Evolutionary conservation across 805 yeast species (phyloP).

Genomic region (Wickerhamomyces sydowiorum): DNA sequence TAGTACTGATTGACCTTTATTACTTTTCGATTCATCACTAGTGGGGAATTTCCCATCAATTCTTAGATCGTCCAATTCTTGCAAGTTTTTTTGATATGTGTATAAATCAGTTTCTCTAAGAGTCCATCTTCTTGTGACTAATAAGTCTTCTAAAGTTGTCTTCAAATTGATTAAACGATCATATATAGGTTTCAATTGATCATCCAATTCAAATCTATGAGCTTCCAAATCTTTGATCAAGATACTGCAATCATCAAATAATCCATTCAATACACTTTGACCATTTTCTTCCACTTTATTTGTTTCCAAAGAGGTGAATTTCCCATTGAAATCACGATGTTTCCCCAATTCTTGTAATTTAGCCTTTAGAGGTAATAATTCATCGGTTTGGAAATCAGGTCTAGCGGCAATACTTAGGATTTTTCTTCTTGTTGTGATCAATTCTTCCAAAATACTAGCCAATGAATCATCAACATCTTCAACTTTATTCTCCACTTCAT

Average conservation of each 20-base stretch:
- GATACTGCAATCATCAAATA: conserved; percentile 79
- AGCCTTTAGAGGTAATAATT: conserved; percentile 28
- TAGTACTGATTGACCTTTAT: conserved; percentile 55
- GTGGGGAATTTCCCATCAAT: conserved; percentile 51
- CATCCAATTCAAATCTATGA: conserved; percentile 36
- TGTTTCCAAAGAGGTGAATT: conserved; percentile 37
- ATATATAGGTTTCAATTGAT: conserved; percentile 54
- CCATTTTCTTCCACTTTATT: conserved; percentile 30
- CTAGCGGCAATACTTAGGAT: conserved; percentile 47
- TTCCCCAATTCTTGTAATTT: conserved; percentile 39
- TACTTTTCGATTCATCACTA: conserved; percentile 16
- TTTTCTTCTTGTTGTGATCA: conserved; percentile 59
- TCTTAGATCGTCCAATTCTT: conserved; percentile 68
- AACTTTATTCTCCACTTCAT: conserved; percentile 49
- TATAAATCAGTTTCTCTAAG: conserved; percentile 92
- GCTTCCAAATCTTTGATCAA: conserved; percentile 63
- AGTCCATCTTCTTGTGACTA: conserved; percentile 96
- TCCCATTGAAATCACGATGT: conserved; percentile 51
- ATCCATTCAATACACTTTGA: conserved; percentile 55
- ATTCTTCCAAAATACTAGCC: conserved; percentile 46
- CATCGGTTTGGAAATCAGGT: conserved; percentile 25
- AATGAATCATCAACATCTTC: conserved; percentile 47
- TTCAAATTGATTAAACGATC: conserved; percentile 59
- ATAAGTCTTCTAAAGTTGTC: conserved; percentile 69
- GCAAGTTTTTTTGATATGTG: conserved; percentile 69